A percentile compares a stretch with the other conserved stretches of the same genome.
Evolutionary conservation across 78 protist species (phyloP).

Genomic region (Dictyostelium capitatum): DNA sequence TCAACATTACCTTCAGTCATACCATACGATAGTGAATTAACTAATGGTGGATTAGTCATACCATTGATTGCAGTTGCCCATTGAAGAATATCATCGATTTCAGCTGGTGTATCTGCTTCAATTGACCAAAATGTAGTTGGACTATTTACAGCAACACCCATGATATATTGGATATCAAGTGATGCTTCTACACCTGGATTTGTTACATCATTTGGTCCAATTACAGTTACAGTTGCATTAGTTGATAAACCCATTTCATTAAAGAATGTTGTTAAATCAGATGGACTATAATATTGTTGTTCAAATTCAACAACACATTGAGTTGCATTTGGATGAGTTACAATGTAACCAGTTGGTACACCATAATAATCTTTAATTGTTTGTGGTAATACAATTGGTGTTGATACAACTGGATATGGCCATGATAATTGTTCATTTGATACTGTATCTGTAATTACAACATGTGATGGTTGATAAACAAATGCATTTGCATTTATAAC

Average conservation of each 20-base stretch:
- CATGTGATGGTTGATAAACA: neutral
- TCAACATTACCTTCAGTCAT: constrained; percentile 71
- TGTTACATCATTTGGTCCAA: constrained; percentile 66
- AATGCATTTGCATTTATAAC: neutral
- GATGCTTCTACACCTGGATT: constrained; percentile 83
- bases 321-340: constrained; percentile 43
- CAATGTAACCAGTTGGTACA: constrained; percentile 52
- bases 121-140: constrained; percentile 82
- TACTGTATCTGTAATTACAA: neutral
- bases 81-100: constrained; percentile 55
- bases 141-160: constrained; percentile 70
- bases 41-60: constrained; percentile 56
- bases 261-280: constrained; percentile 53
- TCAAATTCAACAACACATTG: constrained; percentile 82
- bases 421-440: neutral
- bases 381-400: constrained; percentile 64
- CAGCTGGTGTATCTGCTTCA: constrained; percentile 41
- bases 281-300: constrained; percentile 64
- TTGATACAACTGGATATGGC: constrained; percentile 19
- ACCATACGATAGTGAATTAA: constrained; percentile 79
- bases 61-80: constrained; percentile 40
- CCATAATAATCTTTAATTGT: constrained; percentile 51
- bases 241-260: constrained; percentile 44
- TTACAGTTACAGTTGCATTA: constrained; percentile 31
- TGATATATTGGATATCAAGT: constrained; percentile 81